Base-by-base conservation (phyloP, 1,139 yeast genomes). In the Petasospora fabianii region DNA sequence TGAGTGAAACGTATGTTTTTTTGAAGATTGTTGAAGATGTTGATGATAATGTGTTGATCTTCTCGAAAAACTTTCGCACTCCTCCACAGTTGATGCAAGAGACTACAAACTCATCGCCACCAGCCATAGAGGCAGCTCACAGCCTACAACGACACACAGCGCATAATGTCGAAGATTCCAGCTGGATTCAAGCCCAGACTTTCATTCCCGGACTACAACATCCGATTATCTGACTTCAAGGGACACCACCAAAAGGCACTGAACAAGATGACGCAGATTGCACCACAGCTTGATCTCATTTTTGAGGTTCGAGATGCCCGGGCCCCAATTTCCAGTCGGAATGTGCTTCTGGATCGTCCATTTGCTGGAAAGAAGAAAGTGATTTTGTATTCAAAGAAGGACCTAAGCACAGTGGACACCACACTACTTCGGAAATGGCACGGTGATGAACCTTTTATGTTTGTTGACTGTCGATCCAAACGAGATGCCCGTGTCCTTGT, bases 191-290 rank as follows among this genome's bases (percentile, higher is more conserved):
- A 71, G 58, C 70, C 72, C 3, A 48, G 72, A 37, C 46, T 52
- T 35, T 64, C 36, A 59, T 77, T 84, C 50, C 97, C 97, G 1
- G 69, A 73, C 24, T 84, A 82, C 56, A 77, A 78, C 41, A 73
- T 88, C 13, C 71, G 80, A 0, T 61, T 82, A 26, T 78, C 95
- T 5, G 90, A 85, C 60, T 87, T 88, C 64, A 87, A 87, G 53
- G 97, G 97, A 12, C 97, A 90, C 58, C 97, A 92, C 56, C 77
- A 79, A 47, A 81, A 80, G 44, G 96, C 97, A 0, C 66, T 92
- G 27, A 75, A 79, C 34, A 73, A 70, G 48, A 77, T 90, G 63
- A 73, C 80, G 11, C 79, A 77, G 40, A 62, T 87, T 27, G 79
- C 92, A 2, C 88, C 94, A 1, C 92, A 85, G 50, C 71, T 88